Evolutionary conservation across 371 early-diverging fungal species (phyloP), one percentile per base, ranked within the genome.

Genomic region (Syncephalis plumigaleata): DNA sequence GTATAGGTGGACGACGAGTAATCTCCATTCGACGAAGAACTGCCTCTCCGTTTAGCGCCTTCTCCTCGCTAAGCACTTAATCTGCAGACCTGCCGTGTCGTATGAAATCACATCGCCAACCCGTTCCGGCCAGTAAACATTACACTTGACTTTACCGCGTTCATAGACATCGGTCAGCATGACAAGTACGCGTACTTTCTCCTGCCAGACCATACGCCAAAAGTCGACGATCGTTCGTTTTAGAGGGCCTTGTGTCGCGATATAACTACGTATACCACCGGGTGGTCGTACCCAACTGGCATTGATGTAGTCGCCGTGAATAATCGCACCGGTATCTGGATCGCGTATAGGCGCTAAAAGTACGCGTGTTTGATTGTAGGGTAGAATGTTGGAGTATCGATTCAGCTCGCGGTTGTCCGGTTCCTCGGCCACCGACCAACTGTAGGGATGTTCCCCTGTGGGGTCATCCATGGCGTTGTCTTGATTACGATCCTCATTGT

Each of bases 201-300:
- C 74, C 49, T 94, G 88, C 64, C 77, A 70, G 0, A 83, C 64
- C 88, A 91, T 84, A 22, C 69, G 69, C 94, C 95, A 96, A 52
- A 96, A 96, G 51, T 86, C 91, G 16, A 67, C 62, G 17, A 80
- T 54, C 0, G 93, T 91, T 25, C 67, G 56, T 1, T 65, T 63
- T 13, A 88, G 56, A 7, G 97, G 95, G 0, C 91, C 97, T 60
- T 96, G 97, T 1, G 91, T 76, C 2, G 87, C 87, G 47, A 94
- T 90, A 55, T 88, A 96, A 20, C 54, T 50, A 16, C 54, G 46
- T 7, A 52, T 45, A 36, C 59, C 49, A 18, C 54, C 55, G 2
- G 73, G 73, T 45, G 68, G 52, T 26, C 50, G 44, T 26, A 82
- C 68, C 49, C 60, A 70, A 46, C 76, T 77, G 25, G 82, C 82